phyloP scores from a whole-genome alignment of 2,329 filamentous ascomycete species.

The Colletotrichum incanum region DNA sequence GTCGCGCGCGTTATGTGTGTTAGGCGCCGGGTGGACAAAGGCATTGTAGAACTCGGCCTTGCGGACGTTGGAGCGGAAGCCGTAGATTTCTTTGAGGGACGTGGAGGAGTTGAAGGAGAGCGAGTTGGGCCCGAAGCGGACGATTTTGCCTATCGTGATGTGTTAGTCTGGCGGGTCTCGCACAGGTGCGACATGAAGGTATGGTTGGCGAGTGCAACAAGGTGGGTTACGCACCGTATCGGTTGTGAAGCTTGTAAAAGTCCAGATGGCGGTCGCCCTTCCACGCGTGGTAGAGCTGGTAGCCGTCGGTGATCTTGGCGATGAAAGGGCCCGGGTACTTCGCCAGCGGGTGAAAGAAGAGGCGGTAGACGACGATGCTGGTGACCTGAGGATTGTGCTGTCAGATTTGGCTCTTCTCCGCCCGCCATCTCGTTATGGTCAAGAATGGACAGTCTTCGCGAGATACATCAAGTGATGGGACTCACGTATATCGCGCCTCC shows the following conservation, averaged over 20 bases:
- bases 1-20: constrained; percentile 81
- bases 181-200: too few species aligned
- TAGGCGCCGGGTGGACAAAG: constrained; percentile 79
- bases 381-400: constrained; percentile 50
- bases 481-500: constrained; percentile 60
- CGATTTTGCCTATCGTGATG: constrained; percentile 65
- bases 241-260: constrained; percentile 78
- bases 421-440: background rate
- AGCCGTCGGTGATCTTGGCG: constrained; percentile 74
- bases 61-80: constrained; percentile 73
- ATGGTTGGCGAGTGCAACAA: constrained; percentile 22
- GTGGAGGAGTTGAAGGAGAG: constrained; percentile 83
- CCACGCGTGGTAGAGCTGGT: constrained; percentile 81
- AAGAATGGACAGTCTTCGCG: background rate
- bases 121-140: constrained; percentile 85
- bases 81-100: constrained; percentile 78
- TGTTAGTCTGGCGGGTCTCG: constrained; percentile 17
- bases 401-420: constrained; percentile 12
- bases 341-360: constrained; percentile 76
- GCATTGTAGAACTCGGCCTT: constrained; percentile 83
- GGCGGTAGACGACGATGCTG: constrained; percentile 67
- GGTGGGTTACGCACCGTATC: constrained; percentile 71
- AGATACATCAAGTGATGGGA: constrained; percentile 15
- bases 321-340: constrained; percentile 77
- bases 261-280: constrained; percentile 82